These are phyloP conservation scores for Serpula lacrymans DNA, from an alignment of 768 basidiomycete genomes.

Conservation along the genomic window DNA sequence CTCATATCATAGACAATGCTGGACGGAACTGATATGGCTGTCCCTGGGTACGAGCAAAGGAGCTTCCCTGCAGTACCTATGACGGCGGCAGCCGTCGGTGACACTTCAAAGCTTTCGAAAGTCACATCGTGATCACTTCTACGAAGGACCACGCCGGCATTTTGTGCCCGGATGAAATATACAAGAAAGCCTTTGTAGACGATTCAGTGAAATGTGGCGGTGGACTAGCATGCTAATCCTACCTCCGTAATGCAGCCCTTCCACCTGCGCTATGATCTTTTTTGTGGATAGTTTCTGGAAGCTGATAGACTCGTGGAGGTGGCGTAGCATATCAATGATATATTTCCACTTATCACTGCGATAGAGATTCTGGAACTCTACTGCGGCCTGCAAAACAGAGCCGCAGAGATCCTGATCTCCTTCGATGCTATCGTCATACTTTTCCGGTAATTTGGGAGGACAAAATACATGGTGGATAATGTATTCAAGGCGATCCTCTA, in stretches of 20 bases:
- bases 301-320: constrained; percentile 10
- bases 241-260: constrained; percentile 18
- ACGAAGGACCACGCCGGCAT: constrained; percentile 43
- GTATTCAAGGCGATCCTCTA: constrained; percentile 30
- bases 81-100: constrained; percentile 31
- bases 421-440: constrained; percentile 24
- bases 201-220: background rate
- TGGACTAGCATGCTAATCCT: background rate
- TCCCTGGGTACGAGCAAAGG: constrained; percentile 43
- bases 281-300: constrained; percentile 8
- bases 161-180: constrained; percentile 42
- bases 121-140: constrained; percentile 21
- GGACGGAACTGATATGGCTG: constrained; percentile 36
- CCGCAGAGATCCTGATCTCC: constrained; percentile 25
- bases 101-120: constrained; percentile 47
- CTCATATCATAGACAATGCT: constrained; percentile 19
- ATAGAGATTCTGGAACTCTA: constrained; percentile 14
- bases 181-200: constrained; percentile 31
- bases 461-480: constrained; percentile 41
- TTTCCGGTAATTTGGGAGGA: constrained; percentile 39
- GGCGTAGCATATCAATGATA: constrained; percentile 28
- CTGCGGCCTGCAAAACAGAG: constrained; percentile 14
- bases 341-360: constrained; percentile 22
- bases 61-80: constrained; percentile 41
- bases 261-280: constrained; percentile 14